These are phyloP conservation scores for Entomortierella beljakovae DNA, from an alignment of 192 early-diverging fungal genomes.

Conservation along the genomic window DNA sequence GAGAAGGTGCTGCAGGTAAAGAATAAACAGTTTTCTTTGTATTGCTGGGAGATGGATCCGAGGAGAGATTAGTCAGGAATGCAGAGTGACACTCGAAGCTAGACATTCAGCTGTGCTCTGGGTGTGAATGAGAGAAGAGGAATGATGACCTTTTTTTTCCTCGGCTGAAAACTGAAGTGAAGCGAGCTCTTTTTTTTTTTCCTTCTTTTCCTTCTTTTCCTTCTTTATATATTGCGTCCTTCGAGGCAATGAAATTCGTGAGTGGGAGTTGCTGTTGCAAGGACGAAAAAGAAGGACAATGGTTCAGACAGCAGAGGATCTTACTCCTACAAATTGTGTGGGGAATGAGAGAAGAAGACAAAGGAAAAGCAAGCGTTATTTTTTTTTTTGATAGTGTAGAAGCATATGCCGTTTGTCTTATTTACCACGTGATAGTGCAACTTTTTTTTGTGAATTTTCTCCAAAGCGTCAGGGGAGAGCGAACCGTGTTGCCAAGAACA, in stretches of 20 bases:
- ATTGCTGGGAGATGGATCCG: conserved; percentile 34
- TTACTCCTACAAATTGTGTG: too few species aligned
- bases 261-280: background rate
- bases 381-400: too few species aligned
- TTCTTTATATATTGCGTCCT: too few species aligned
- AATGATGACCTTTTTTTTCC: background rate
- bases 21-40: conserved; percentile 19
- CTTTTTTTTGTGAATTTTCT: too few species aligned
- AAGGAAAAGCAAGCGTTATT: background rate
- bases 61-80: conserved; percentile 45
- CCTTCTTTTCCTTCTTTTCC: too few species aligned
- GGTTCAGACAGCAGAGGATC: background rate
- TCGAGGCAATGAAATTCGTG: too few species aligned
- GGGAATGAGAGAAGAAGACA: background rate
- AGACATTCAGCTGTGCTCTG: conserved; percentile 23
- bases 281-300: background rate
- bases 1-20: background rate
- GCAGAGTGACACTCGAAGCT: conserved; percentile 46
- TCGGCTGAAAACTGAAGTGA: too few species aligned
- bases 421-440: background rate
- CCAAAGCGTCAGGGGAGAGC: too few species aligned
- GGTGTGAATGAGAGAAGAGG: background rate
- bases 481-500: background rate
- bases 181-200: too few species aligned
- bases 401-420: too few species aligned